phyloP scores from a whole-genome alignment of 306 rosid genomes.

The Leucaena leucocephala region DNA sequence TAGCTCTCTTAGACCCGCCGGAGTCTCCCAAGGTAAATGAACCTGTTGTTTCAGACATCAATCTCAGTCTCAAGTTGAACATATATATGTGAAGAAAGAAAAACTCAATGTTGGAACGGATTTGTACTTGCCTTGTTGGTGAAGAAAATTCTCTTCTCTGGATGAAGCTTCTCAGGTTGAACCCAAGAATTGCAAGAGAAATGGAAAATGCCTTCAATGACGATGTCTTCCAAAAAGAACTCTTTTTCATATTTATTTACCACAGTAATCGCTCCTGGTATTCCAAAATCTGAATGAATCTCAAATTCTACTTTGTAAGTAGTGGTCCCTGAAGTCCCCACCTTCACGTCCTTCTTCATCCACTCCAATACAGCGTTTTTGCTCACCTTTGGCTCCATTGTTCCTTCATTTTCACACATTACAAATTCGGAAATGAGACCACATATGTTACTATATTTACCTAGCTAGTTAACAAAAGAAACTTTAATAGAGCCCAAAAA shows the following conservation, averaged over 20 bases:
- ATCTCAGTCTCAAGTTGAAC: not conserved
- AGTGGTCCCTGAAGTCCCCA: not conserved
- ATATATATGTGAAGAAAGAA: too few species aligned
- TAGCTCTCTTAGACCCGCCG: conserved; percentile 39
- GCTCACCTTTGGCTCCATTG: conserved; percentile 46
- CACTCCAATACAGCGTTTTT: conserved; percentile 29
- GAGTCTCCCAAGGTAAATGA: conserved; percentile 42
- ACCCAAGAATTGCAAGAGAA: not conserved
- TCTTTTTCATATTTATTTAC: conserved; percentile 41
- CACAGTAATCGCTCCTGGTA: conserved; percentile 48
- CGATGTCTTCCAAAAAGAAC: conserved; percentile 41
- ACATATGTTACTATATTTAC: not conserved
- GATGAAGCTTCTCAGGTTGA: not conserved
- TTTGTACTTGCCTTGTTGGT: not conserved
- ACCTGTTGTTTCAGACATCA: conserved; percentile 28
- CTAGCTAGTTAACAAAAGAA: not conserved
- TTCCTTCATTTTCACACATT: conserved; percentile 30
- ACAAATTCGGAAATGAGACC: not conserved
- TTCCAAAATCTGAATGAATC: conserved; percentile 46
- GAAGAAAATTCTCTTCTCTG: conserved; percentile 45
- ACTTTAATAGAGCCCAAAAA: not conserved
- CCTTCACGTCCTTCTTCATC: conserved; percentile 16
- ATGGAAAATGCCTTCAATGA: not conserved
- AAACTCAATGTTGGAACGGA: too few species aligned
- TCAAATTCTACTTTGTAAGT: not conserved